A percentile compares a stretch with the other conserved stretches of the same genome.
Conservation (phyloP, 768 basidiomycete genomes). For the Floccularia luteovirens region DNA sequence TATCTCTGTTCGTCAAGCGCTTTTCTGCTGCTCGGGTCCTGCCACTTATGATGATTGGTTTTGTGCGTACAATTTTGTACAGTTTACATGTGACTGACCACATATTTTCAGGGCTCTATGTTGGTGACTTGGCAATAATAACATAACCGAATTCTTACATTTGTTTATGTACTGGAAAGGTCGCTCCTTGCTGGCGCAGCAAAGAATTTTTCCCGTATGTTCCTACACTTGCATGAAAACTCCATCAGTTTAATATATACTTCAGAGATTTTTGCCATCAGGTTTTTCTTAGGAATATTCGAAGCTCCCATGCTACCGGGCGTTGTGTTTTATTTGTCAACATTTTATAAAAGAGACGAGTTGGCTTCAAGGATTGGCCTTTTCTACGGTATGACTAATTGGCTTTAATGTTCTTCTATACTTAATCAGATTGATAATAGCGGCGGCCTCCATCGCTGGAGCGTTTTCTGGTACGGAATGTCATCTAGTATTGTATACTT, state of each 20-base stretch:
- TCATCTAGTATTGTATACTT: neutral
- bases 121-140: constrained; percentile 9
- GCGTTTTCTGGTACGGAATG: constrained; percentile 32
- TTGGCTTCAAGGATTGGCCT: constrained; percentile 41
- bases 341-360: constrained; percentile 40
- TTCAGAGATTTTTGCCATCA: constrained; percentile 36
- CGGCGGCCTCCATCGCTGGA: constrained; percentile 37
- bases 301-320: constrained; percentile 44
- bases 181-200: constrained; percentile 36
- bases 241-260: neutral
- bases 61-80: constrained; percentile 21
- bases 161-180: constrained; percentile 14
- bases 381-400: constrained; percentile 30
- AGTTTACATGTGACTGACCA: neutral
- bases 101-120: constrained; percentile 28
- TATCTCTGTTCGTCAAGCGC: constrained; percentile 40
- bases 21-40: constrained; percentile 38
- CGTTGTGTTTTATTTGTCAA: constrained; percentile 44
- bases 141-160: neutral
- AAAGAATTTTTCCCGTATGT: constrained; percentile 35
- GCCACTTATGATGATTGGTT: constrained; percentile 42
- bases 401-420: neutral
- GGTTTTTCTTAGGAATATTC: constrained; percentile 43
- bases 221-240: neutral
- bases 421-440: constrained; percentile 8